phyloP scores from a whole-genome alignment of 768 basidiomycete species.

The Chlorophyllum brunneum region DNA sequence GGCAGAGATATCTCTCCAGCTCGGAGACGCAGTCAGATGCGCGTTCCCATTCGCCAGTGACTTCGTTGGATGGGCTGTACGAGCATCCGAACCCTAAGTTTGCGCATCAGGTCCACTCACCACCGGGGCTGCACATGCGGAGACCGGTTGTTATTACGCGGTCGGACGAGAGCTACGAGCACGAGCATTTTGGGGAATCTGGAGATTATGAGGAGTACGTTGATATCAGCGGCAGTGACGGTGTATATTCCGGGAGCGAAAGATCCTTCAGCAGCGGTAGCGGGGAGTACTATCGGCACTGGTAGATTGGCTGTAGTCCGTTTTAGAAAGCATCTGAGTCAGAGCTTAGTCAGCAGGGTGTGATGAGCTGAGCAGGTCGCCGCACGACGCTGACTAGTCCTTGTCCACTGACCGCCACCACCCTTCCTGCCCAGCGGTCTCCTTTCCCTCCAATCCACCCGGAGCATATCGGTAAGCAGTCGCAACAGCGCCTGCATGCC shows the following conservation, averaged over 20 bases:
- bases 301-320: too few species aligned
- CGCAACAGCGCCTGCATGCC: not conserved
- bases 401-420: conserved; percentile 7
- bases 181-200: not conserved
- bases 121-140: not conserved
- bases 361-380: not conserved
- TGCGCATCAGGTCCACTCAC: not conserved
- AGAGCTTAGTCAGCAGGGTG: conserved; percentile 10
- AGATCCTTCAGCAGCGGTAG: conserved; percentile 6
- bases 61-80: conserved; percentile 6
- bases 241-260: not conserved
- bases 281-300: not conserved
- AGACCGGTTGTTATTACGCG: conserved; percentile 5
- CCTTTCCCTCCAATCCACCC: not conserved
- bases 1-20: conserved; percentile 6
- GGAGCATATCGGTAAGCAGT: not conserved
- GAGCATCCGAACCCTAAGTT: conserved; percentile 8
- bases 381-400: not conserved
- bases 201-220: not conserved
- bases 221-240: not conserved
- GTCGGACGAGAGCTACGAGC: not conserved
- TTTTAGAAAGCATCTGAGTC: too few species aligned
- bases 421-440: not conserved
- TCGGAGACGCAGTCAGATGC: conserved; percentile 7
- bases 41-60: conserved; percentile 1